Evolutionary conservation across 75 land plant species (phyloP).

Genomic region (Pseudotsuga menziesii): DNA sequence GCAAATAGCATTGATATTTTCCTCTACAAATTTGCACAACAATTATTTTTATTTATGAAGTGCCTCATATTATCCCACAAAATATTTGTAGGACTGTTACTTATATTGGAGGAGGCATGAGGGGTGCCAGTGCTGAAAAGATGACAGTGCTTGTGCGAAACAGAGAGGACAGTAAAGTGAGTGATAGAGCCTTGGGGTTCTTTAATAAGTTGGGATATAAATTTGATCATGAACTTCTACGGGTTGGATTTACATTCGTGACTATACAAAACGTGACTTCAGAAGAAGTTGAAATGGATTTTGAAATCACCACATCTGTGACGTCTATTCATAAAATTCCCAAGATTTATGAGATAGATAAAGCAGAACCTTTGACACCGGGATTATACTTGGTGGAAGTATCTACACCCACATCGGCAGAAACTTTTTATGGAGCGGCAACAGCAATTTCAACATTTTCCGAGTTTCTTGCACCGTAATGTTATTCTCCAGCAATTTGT

Average conservation of each 20-base stretch:
- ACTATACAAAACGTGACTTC: constrained; percentile 20
- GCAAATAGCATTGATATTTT: not conserved
- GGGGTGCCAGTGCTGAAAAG: constrained; percentile 46
- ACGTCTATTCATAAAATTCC: constrained; percentile 32
- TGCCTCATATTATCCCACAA: not conserved
- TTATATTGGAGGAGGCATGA: constrained; percentile 40
- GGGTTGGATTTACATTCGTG: constrained; percentile 28
- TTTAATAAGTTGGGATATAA: constrained; percentile 37
- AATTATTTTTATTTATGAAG: not conserved
- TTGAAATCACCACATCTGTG: constrained; percentile 24
- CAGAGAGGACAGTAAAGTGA: constrained; percentile 27
- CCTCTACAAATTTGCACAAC: not conserved
- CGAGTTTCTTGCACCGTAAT: constrained; percentile 38
- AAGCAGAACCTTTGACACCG: constrained; percentile 35
- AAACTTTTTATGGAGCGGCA: constrained; percentile 34
- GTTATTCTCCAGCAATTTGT: not conserved
- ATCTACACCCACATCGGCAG: constrained; percentile 32
- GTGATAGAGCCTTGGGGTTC: constrained; percentile 34
- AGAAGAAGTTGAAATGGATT: not conserved
- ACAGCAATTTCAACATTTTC: constrained; percentile 33
- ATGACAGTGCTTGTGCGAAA: constrained; percentile 30
- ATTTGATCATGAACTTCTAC: constrained; percentile 38
- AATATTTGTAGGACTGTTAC: constrained; percentile 21
- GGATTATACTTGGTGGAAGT: constrained; percentile 36
- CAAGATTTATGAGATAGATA: constrained; percentile 31